These are phyloP conservation scores for Breynia disticha DNA, from an alignment of 441 rosid species.

Conservation along the genomic window DNA sequence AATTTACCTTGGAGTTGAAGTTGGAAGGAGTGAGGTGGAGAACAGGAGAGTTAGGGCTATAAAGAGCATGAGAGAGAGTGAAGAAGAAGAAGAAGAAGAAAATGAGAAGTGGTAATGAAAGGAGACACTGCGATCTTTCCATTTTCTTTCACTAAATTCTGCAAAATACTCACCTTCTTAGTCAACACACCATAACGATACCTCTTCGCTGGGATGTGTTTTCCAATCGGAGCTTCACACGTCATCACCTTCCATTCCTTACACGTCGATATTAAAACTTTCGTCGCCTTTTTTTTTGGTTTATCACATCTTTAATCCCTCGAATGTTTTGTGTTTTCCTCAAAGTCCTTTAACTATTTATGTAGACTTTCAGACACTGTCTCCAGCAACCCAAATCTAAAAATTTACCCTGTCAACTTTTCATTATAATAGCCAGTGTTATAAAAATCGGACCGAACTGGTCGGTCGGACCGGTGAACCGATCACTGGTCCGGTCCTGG, in stretches of 20 bases:
- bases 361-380: too few species aligned
- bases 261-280: neutral
- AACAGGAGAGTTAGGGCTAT: conserved; percentile 86
- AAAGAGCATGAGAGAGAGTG: conserved; percentile 44
- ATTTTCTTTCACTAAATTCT: conserved; percentile 7
- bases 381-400: too few species aligned
- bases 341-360: too few species aligned
- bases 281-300: neutral
- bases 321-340: too few species aligned
- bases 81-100: conserved; percentile 26
- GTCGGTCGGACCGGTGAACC: too few species aligned
- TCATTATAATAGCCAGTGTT: too few species aligned
- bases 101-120: conserved; percentile 17
- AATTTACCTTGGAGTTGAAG: conserved; percentile 85
- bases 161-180: neutral
- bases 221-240: conserved; percentile 42
- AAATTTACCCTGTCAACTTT: too few species aligned
- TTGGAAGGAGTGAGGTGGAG: conserved; percentile 92
- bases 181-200: too few species aligned
- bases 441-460: too few species aligned
- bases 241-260: conserved; percentile 5
- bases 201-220: conserved; percentile 20
- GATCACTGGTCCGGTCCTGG: too few species aligned
- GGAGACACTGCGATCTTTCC: conserved; percentile 24
- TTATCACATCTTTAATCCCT: too few species aligned